Percentiles rank a stretch among this genome's conserved stretches.
Evolutionary conservation across 2,329 filamentous ascomycete species (phyloP).

Genomic region (Capronia epimyces): DNA sequence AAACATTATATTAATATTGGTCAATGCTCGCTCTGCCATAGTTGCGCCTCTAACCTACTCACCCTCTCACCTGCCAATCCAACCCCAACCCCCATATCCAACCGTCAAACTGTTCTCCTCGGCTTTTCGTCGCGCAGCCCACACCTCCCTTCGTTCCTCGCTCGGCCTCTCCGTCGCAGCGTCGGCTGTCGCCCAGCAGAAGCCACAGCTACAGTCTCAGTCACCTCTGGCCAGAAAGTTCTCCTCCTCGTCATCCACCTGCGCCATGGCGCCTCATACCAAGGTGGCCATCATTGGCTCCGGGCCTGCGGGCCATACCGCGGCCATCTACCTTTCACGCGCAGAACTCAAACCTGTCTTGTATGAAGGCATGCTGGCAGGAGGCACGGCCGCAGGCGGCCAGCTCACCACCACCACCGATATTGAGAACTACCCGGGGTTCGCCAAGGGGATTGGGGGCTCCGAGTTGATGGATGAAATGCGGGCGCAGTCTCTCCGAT

Average conservation of each 20-base stretch:
- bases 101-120: constrained; percentile 91
- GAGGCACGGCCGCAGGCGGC: constrained; percentile 90
- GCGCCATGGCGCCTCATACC: constrained; percentile 64
- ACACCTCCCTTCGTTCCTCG: constrained; percentile 63
- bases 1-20: too few relatives aligned
- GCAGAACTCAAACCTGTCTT: constrained; percentile 92
- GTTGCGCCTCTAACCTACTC: too few relatives aligned
- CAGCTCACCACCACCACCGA: constrained; percentile 98
- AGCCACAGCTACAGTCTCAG: constrained; percentile 45
- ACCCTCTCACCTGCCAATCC: not conserved
- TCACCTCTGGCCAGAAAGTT: constrained; percentile 30
- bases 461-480: constrained; percentile 90
- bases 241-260: constrained; percentile 43
- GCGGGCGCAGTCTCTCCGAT: constrained; percentile 82
- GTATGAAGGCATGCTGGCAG: constrained; percentile 97
- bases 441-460: constrained; percentile 83
- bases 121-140: constrained; percentile 56
- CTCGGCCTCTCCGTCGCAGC: constrained; percentile 67
- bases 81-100: too few relatives aligned
- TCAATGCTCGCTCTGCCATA: too few relatives aligned
- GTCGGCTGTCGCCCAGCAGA: constrained; percentile 59
- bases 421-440: constrained; percentile 96
- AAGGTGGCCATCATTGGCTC: constrained; percentile 64
- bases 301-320: constrained; percentile 94
- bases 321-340: constrained; percentile 90